Evolutionary conservation across 2,329 filamentous ascomycete genomes (phyloP), one percentile per base, ranked within the genome.

Genomic region (Hymenoscyphus infarciens): DNA sequence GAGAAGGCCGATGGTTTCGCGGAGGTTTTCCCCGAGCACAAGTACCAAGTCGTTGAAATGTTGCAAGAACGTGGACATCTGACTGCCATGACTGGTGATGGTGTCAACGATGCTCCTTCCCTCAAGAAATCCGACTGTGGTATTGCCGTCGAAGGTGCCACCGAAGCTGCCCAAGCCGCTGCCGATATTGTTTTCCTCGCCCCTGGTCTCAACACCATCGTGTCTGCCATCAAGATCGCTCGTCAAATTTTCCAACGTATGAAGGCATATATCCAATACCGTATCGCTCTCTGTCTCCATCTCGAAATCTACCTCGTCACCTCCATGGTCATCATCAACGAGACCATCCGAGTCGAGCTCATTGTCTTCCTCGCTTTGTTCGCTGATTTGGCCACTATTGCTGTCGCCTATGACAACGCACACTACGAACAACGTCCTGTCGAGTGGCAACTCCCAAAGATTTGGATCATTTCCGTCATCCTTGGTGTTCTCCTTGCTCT

Each of bases 241-340:
- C 91, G 92, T 74, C 92, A 96, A 79, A 96, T 97, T 78, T 96
- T 96, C 84, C 92, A 96, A 80, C 90, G 92, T 74, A 96, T 97
- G 92, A 95, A 96, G 80, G 90, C 92, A 66, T 97, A 96, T 81
- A 91, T 97, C 68, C 90, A 96, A 75, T 96, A 96, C 83, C 91
- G 92, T 85, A 96, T 97, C 74, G 92, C 92, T 59, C 82, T 97
- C 72, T 96, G 92, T 38, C 86, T 96, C 69, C 92, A 97, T 77
- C 84, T 96, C 74, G 91, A 95, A 80, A 86, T 92, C 74, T 92
- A 91, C 81, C 81, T 92, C 27, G 87, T 88, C 70, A 88, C 87
- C 64, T 89, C 87, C 38, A 91, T 91, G 87, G 87, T 91, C 76
- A 90, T 90, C 79, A 84, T 91, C 78, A 88, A 90, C 80, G 88